Evolutionary conservation across 2,329 filamentous ascomycete genomes (phyloP).

Genomic region (Pseudopyrenochaeta lycopersici): DNA sequence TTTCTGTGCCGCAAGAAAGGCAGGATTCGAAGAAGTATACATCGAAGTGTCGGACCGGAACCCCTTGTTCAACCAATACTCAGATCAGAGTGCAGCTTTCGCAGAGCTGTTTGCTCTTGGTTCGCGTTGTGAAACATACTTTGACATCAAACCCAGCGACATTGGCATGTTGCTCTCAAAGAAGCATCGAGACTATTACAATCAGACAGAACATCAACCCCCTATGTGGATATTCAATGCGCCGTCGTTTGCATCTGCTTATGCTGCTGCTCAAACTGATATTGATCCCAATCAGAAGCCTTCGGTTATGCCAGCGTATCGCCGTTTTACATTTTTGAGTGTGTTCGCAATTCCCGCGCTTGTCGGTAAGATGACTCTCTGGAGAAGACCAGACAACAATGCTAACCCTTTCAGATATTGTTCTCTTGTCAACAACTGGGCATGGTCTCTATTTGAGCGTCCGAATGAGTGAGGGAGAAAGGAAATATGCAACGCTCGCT

Average conservation of each 20-base stretch:
- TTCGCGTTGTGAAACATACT: conserved; percentile 70
- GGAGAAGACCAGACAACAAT: background rate
- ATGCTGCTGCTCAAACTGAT: conserved; percentile 63
- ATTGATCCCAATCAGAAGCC: conserved; percentile 58
- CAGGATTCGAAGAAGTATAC: conserved; percentile 69
- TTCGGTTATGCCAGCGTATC: conserved; percentile 56
- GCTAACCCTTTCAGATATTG: conserved; percentile 56
- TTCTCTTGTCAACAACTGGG: conserved; percentile 66
- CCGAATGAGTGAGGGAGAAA: conserved; percentile 61
- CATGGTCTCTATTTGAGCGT: conserved; percentile 69
- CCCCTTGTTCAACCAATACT: conserved; percentile 67
- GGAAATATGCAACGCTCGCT: conserved; percentile 65
- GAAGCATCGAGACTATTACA: conserved; percentile 55
- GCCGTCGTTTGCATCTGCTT: conserved; percentile 60
- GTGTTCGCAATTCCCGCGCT: conserved; percentile 71
- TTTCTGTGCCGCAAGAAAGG: conserved; percentile 65
- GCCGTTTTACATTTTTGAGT: conserved; percentile 65
- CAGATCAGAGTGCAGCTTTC: conserved; percentile 71
- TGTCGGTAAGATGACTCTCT: conserved; percentile 46
- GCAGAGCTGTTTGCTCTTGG: conserved; percentile 70
- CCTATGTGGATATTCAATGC: conserved; percentile 61
- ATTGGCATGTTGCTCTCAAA: conserved; percentile 47
- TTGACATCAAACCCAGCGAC: conserved; percentile 59
- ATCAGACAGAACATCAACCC: conserved; percentile 53
- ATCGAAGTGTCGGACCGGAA: conserved; percentile 70